Conservation (phyloP, 2,329 filamentous ascomycete genomes). For the Paecilomyces niveus region DNA sequence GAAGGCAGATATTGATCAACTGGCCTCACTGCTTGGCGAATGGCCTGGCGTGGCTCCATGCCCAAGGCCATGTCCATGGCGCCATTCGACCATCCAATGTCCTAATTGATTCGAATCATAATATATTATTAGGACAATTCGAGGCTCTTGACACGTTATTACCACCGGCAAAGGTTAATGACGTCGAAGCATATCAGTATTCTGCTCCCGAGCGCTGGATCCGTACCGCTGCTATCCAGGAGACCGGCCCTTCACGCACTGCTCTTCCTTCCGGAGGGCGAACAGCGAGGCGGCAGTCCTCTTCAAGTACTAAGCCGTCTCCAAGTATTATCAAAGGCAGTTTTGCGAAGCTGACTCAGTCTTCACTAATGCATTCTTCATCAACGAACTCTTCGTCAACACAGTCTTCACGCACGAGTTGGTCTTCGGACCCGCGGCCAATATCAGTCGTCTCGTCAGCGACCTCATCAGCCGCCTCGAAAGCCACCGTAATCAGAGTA, state of each 20-base stretch:
- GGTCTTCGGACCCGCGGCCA: slow-evolving; percentile 17
- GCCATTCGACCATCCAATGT: slow-evolving; percentile 56
- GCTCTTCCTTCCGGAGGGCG: slow-evolving; percentile 35
- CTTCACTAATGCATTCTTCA: slow-evolving; percentile 2
- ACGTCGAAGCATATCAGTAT: slow-evolving; percentile 54
- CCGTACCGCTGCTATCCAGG: slow-evolving; percentile 30
- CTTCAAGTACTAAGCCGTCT: slow-evolving; percentile 9
- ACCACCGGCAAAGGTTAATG: slow-evolving; percentile 44
- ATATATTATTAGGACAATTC: slow-evolving; percentile 53
- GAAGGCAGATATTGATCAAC: slow-evolving; percentile 35
- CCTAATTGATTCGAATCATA: slow-evolving; percentile 48
- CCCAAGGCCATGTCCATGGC: slow-evolving; percentile 48
- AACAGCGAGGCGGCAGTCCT: slow-evolving; percentile 19
- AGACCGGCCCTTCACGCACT: slow-evolving; percentile 20
- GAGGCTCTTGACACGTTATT: slow-evolving; percentile 50
- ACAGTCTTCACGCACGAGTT: slow-evolving; percentile 10
- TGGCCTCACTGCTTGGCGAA: slow-evolving; percentile 48
- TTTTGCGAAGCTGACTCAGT: slow-evolving; percentile 17
- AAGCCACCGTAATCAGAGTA: slow-evolving; percentile 28
- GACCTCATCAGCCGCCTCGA: slow-evolving; percentile 16
- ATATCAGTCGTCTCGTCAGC: slow-evolving; percentile 11
- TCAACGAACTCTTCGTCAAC: no score
- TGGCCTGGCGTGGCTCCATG: slow-evolving; percentile 51
- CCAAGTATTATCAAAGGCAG: slow-evolving; percentile 12
- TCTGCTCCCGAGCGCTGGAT: slow-evolving; percentile 50